phyloP scores from a whole-genome alignment of 2,329 filamentous ascomycete genomes.

The Hymenoscyphus infarciens region DNA sequence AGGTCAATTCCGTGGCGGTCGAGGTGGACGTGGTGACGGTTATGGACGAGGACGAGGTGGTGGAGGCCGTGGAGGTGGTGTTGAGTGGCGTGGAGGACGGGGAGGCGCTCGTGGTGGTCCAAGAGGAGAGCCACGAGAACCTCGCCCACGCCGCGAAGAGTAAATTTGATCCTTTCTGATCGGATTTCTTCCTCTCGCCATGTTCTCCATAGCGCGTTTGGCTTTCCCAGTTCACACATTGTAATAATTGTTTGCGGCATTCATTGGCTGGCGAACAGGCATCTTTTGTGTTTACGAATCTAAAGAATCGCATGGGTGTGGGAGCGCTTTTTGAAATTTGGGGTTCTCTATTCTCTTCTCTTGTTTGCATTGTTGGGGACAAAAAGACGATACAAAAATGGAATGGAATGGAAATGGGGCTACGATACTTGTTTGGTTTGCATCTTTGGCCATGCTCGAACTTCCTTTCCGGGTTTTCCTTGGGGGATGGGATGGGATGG shows the following conservation, averaged over 20 bases:
- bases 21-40: constrained; percentile 47
- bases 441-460: too few relatives aligned
- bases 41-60: constrained; percentile 48
- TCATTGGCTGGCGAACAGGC: constrained; percentile 22
- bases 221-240: constrained; percentile 13
- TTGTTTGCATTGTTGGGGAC: neutral
- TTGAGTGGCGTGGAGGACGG: neutral
- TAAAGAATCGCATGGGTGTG: constrained; percentile 5
- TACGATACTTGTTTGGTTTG: too few relatives aligned
- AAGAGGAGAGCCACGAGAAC: constrained; percentile 24
- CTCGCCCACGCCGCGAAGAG: constrained; percentile 21
- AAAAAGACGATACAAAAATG: neutral
- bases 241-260: constrained; percentile 32
- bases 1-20: constrained; percentile 46
- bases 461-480: too few relatives aligned
- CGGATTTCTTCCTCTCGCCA: neutral
- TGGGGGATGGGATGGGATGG: neutral
- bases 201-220: constrained; percentile 11
- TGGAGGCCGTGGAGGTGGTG: constrained; percentile 17
- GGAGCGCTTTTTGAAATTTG: neutral
- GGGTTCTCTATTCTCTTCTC: neutral
- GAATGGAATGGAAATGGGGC: neutral
- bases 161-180: constrained; percentile 21
- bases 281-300: constrained; percentile 13
- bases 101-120: constrained; percentile 15